Conservation (phyloP, 257 asterid species). For the Nicotiana otophora region DNA sequence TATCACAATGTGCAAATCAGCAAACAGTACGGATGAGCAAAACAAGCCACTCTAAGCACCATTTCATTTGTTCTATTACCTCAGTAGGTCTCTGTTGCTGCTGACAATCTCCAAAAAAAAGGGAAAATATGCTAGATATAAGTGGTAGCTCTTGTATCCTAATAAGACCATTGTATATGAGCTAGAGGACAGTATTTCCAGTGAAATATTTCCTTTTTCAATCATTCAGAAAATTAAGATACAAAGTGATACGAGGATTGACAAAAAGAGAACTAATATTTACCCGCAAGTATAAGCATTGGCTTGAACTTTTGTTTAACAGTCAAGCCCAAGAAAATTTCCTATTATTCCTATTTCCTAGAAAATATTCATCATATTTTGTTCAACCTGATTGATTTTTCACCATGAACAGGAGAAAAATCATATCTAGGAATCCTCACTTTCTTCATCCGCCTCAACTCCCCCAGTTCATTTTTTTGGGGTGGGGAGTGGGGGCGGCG, state of each 20-base stretch:
- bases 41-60: neutral
- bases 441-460: neutral
- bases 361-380: too few species aligned
- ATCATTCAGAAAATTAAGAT: neutral
- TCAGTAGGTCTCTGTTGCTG: neutral
- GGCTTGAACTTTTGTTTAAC: neutral
- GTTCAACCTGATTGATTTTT: too few species aligned
- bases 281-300: too few species aligned
- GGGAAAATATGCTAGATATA: neutral
- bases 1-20: neutral
- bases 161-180: neutral
- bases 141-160: neutral
- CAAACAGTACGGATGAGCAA: neutral
- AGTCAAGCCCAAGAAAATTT: neutral
- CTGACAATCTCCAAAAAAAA: neutral
- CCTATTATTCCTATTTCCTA: neutral
- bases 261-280: neutral
- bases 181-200: neutral
- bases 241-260: neutral
- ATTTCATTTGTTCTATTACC: neutral
- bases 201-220: neutral
- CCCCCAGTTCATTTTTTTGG: neutral
- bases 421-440: neutral
- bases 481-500: neutral
- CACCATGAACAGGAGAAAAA: neutral